These are phyloP conservation scores for Epichloe glyceriae DNA, from an alignment of 2,329 filamentous ascomycete species.

Conservation along the genomic window DNA sequence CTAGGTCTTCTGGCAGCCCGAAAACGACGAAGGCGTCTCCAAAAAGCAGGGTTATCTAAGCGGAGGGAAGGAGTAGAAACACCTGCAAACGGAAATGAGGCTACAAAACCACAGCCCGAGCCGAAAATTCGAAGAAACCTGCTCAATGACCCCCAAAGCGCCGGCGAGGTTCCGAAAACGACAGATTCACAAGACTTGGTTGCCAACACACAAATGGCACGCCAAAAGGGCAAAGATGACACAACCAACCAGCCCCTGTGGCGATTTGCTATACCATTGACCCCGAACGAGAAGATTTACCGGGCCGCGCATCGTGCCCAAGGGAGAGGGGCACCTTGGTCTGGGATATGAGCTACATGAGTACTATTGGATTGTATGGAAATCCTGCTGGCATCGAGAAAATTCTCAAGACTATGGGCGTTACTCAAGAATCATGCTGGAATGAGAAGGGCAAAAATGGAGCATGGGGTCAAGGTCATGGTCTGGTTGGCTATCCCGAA, in stretches of 20 bases:
- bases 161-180: constrained; percentile 68
- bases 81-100: constrained; percentile 6
- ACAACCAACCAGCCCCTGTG: constrained; percentile 67
- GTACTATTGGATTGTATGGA: constrained; percentile 70
- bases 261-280: constrained; percentile 76
- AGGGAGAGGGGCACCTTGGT: constrained; percentile 61
- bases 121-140: constrained; percentile 60
- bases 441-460: constrained; percentile 59
- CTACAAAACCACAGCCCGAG: constrained; percentile 23
- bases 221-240: constrained; percentile 88
- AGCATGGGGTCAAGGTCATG: constrained; percentile 38
- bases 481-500: constrained; percentile 37
- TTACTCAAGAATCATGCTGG: constrained; percentile 49
- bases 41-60: constrained; percentile 14
- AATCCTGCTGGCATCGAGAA: constrained; percentile 47
- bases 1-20: constrained; percentile 50
- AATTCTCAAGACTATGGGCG: constrained; percentile 52
- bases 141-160: constrained; percentile 44
- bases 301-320: constrained; percentile 72
- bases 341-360: constrained; percentile 93
- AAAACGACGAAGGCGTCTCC: constrained; percentile 32
- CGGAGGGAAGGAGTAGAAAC: constrained; percentile 5
- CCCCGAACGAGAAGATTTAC: constrained; percentile 82
- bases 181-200: constrained; percentile 80
- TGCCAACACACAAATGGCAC: constrained; percentile 90